Conservation (phyloP, 2,329 filamentous ascomycete genomes). For the Fusarium sp. region DNA sequence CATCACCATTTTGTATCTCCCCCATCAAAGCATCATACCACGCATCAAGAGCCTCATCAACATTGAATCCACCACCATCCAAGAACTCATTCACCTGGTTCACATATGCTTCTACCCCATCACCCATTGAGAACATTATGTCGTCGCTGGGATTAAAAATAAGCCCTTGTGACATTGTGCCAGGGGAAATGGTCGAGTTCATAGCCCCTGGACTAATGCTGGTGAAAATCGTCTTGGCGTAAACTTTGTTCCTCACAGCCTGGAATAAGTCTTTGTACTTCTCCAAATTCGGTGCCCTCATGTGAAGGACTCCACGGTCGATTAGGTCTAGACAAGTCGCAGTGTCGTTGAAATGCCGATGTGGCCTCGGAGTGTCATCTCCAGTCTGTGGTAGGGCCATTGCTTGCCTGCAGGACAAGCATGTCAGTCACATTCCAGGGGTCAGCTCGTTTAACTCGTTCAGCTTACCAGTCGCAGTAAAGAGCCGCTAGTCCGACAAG, state of each 20-base stretch:
- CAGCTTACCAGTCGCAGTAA: not conserved
- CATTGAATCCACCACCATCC: not conserved
- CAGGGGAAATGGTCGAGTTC: not conserved
- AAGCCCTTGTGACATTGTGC: not conserved
- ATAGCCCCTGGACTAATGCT: not conserved
- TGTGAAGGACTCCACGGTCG: accelerated
- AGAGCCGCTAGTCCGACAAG: not conserved
- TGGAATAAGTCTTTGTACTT: not conserved
- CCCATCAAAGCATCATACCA: slow-evolving; percentile 11
- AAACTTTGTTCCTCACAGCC: not conserved
- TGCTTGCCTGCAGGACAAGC: not conserved
- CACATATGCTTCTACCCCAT: not conserved
- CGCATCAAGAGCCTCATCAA: slow-evolving; percentile 5
- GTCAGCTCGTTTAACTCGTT: not conserved
- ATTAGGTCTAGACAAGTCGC: not conserved
- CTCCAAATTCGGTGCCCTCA: accelerated
- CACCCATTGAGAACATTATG: not conserved
- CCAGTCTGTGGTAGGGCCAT: not conserved
- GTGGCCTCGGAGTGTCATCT: not conserved
- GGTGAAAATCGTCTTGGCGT: not conserved
- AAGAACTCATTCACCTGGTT: not conserved
- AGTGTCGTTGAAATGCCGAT: not conserved
- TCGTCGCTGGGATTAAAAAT: not conserved
- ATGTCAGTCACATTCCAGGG: not conserved
- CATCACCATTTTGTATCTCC: not conserved